Percentiles rank a stretch among this genome's conserved stretches.
phyloP scores from a whole-genome alignment of 441 rosid genomes.

The Hura crepitans region DNA sequence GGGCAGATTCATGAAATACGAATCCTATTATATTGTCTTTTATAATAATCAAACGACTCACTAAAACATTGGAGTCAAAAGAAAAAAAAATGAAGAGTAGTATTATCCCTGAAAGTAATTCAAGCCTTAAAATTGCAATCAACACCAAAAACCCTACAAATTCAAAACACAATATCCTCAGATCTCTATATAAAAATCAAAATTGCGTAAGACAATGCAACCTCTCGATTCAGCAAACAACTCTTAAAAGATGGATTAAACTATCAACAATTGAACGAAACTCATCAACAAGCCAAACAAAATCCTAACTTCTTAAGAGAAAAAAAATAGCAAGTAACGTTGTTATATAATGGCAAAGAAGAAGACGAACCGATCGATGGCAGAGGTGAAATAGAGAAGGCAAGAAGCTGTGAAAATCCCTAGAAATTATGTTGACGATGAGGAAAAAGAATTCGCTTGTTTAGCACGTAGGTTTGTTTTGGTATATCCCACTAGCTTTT shows the following conservation, averaged over 20 bases:
- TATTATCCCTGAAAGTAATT: not conserved
- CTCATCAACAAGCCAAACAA: not conserved
- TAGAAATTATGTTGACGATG: not conserved
- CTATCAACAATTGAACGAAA: not conserved
- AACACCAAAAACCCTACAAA: not conserved
- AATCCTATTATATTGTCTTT: not conserved
- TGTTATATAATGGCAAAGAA: not conserved
- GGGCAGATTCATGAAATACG: not conserved
- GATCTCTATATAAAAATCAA: constrained; percentile 18
- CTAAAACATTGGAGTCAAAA: not conserved
- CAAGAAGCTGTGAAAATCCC: constrained; percentile 1
- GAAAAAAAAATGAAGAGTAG: not conserved
- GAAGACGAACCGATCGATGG: constrained; percentile 20
- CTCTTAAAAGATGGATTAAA: not conserved
- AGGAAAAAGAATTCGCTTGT: not conserved
- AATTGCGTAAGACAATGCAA: not conserved
- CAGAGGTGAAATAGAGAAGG: constrained; percentile 2
- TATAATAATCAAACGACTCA: not conserved
- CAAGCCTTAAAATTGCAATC: constrained; percentile 11
- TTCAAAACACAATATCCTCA: constrained; percentile 12
- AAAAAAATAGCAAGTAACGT: constrained; percentile 17
- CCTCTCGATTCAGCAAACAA: not conserved
- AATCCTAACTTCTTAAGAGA: not conserved
- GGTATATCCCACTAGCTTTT: not conserved
- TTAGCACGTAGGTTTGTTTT: constrained; percentile 4